phyloP scores from a whole-genome alignment of 305 asterid species.

The Fraxinus sp. region DNA sequence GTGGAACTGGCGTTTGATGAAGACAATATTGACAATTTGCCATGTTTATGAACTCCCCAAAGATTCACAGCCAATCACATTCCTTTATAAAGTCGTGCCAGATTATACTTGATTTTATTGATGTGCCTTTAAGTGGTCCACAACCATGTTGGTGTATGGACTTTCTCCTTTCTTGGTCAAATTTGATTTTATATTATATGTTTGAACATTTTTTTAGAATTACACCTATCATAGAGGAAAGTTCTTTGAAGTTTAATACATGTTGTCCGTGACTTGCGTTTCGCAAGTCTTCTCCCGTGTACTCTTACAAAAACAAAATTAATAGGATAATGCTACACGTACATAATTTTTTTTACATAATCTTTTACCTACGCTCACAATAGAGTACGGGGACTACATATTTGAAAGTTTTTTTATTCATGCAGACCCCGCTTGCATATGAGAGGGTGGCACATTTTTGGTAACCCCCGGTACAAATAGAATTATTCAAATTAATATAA shows the following conservation, averaged over 20 bases:
- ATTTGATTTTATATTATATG: slow-evolving; percentile 11
- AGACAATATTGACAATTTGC: slow-evolving; percentile 78
- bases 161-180: slow-evolving; percentile 19
- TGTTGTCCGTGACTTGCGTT: not conserved
- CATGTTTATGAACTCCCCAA: slow-evolving; percentile 69
- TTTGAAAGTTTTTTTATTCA: no score
- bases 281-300: slow-evolving; percentile 9
- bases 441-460: no score
- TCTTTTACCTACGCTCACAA: no score
- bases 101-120: slow-evolving; percentile 48
- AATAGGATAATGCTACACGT: no score
- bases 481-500: no score
- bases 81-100: slow-evolving; percentile 89
- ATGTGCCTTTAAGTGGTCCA: slow-evolving; percentile 15
- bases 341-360: no score
- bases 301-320: not conserved
- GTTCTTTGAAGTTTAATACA: slow-evolving; percentile 18
- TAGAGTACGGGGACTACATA: no score
- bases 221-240: slow-evolving; percentile 17
- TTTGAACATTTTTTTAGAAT: slow-evolving; percentile 11
- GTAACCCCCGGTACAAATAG: no score
- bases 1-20: slow-evolving; percentile 98
- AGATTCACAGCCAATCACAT: slow-evolving; percentile 68
- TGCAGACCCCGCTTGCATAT: no score
- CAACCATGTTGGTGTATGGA: slow-evolving; percentile 15